Base-by-base conservation (phyloP, 768 basidiomycete species). In the Leccinum uliginosum region DNA sequence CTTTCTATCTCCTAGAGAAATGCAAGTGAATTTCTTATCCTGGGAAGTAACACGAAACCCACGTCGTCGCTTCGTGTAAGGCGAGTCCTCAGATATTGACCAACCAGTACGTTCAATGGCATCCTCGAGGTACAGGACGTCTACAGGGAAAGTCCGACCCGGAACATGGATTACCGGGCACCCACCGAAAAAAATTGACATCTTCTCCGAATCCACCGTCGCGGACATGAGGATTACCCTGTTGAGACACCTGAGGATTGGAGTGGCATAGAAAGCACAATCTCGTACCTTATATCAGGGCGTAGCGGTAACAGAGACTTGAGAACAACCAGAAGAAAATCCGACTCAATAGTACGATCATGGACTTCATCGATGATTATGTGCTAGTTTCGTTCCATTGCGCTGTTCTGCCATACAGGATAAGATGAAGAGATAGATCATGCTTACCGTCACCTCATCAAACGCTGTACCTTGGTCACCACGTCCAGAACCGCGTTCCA, bases 331-430 rank as follows among this genome's bases (percentile, higher is more conserved):
- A 99, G 77, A 29, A 99, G 80, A 74, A 99, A 99, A 71, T 98
- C 96, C 0, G 93, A 95, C 68, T 99, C 96, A 62, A 99, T 97
- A 7, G 87, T 92, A 21, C 96, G 86, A 75, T 99, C 96, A 65
- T 99, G 96, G 47, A 97, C 92, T 86, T 99, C 96, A 63, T 99
- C 96, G 44, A 98, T 88, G 57, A 99, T 88, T 67, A 99, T 86
- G 66, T 97, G 94, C 91, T 93, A 52, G 17, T 35, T 59, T 53
- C 35, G 23, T 15, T 12, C 24, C 50, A 21, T 61, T 44, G 50
- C 23, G 52, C 21, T 11, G 30, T 35, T 50, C 35, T 32, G 40
- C 24, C 49, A 58, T 34, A 24, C 30, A 29, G 10, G 24, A 56
- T 11, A 12, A 43, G 27, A 43, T 15, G 35, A 59, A 57, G 50